Evolutionary conservation across 208 protist genomes (phyloP), one percentile per base, ranked within the genome.

Genomic region (Wallacemonas sp.): DNA sequence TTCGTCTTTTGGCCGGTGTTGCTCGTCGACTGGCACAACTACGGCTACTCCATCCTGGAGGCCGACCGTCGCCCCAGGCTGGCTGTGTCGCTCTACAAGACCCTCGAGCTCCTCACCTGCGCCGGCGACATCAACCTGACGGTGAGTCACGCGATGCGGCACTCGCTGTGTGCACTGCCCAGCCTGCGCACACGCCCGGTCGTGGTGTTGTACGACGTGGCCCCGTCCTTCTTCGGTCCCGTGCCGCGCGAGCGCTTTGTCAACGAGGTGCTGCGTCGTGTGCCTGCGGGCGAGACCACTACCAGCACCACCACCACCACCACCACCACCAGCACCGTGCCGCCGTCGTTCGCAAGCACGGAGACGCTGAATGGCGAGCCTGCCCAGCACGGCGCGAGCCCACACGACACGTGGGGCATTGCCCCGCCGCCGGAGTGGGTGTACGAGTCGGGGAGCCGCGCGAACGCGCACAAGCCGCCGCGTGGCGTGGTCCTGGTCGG

Each of bases 1-100:
- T 49, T 11, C 14, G 39, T 81, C 12, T 82, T 84, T 67, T 82
- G 71, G 42, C 89, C 89, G 22, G 62, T 76, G 36, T 28, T 97
- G 32, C 66, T 94, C 3, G 89, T 98, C 39, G 94, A 98, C 67
- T 97, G 89, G 89, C 94, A 98, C 74, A 98, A 98, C 77, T 91
- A 88, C 46, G 94, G 94, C 29, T 91, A 89, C 72, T 97, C 89
- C 11, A 87, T 98, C 41, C 72, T 97, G 22, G 39, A 84, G 39
- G 73, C 74, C 28, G 80, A 75, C 16, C 66, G 79, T 22, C 77
- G 89, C 5, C 86, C 86, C 18, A 64, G 41, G n/a, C 14, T 72
- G 46, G 75, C 70, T 20, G 79, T 92, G 25, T 54, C 48, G 52
- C 20, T 91, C 11, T 97, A 97, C 77, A 67, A 82, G 31, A 65